Conservation (phyloP, 2,329 filamentous ascomycete species). For the Colletotrichum abscissum region DNA sequence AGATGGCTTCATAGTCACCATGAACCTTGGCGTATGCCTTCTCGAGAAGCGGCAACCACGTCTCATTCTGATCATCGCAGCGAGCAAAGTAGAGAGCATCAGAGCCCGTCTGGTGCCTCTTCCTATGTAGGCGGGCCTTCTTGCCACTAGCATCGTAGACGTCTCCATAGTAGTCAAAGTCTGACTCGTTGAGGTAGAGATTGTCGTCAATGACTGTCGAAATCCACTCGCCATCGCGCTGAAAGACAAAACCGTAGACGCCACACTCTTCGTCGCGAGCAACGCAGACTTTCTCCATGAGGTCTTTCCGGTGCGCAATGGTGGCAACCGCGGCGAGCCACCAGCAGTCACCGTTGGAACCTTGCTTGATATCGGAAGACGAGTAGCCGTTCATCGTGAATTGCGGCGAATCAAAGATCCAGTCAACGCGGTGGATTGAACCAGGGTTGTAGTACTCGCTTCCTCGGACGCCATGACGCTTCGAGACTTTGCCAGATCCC, state of each 20-base stretch:
- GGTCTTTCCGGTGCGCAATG: conserved; percentile 71
- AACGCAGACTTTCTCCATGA: conserved; percentile 76
- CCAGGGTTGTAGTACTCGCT: conserved; percentile 43
- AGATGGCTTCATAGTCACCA: conserved; percentile 76
- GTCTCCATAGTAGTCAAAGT: conserved; percentile 39
- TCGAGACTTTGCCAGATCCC: neutral
- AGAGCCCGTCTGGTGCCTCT: conserved; percentile 74
- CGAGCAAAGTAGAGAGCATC: conserved; percentile 77
- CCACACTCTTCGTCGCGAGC: conserved; percentile 74
- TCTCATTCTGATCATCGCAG: conserved; percentile 77
- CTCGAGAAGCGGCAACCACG: conserved; percentile 79
- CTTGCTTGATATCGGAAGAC: conserved; percentile 55
- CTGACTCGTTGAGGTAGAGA: conserved; percentile 43
- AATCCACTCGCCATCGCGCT: conserved; percentile 78
- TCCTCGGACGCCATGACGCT: conserved; percentile 26
- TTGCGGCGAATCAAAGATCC: conserved; percentile 54
- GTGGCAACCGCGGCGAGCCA: conserved; percentile 77
- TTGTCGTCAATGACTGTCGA: conserved; percentile 80
- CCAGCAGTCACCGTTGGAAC: conserved; percentile 75
- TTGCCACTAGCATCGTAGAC: conserved; percentile 54
- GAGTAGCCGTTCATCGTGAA: conserved; percentile 54
- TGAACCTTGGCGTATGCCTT: conserved; percentile 84
- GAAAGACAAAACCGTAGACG: conserved; percentile 80
- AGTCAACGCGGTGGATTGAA: conserved; percentile 56
- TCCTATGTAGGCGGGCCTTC: conserved; percentile 70